Evolutionary conservation across 805 yeast genomes (phyloP).

Genomic region (Spathaspora sp.): DNA sequence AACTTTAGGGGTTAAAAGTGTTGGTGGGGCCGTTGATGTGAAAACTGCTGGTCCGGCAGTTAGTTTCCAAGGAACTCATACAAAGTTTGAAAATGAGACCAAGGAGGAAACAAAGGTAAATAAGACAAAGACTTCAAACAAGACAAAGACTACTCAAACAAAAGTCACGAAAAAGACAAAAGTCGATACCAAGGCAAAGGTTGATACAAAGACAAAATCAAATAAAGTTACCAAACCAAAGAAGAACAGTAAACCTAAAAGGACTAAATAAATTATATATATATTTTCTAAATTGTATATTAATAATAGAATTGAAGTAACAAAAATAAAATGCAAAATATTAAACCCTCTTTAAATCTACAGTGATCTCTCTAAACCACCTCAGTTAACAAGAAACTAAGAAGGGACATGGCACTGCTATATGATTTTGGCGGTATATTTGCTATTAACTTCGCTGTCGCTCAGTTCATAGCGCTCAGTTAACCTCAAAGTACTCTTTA

Average conservation of each 20-base stretch:
- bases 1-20: constrained; percentile 37
- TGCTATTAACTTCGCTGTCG: not conserved
- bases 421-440: not conserved
- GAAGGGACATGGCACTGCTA: too few relatives aligned
- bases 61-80: constrained; percentile 40
- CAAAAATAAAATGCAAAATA: too few relatives aligned
- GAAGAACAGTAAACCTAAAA: not conserved
- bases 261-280: not conserved
- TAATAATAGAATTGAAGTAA: not conserved
- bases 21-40: constrained; percentile 29
- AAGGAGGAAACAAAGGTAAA: not conserved
- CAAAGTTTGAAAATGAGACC: constrained; percentile 21
- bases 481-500: constrained; percentile 24
- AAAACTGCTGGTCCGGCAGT: constrained; percentile 31
- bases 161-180: constrained; percentile 1
- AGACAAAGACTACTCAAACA: too few relatives aligned
- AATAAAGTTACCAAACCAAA: constrained; percentile 3
- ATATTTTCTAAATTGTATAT: not conserved
- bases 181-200: not conserved
- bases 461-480: not conserved
- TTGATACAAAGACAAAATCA: not conserved
- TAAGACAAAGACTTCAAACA: not conserved
- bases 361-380: too few relatives aligned
- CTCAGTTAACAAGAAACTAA: too few relatives aligned
- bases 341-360: too few relatives aligned